These are phyloP conservation scores for Phytophthora rubi DNA, from an alignment of 352 stramenopile genomes.

Conservation along the genomic window DNA sequence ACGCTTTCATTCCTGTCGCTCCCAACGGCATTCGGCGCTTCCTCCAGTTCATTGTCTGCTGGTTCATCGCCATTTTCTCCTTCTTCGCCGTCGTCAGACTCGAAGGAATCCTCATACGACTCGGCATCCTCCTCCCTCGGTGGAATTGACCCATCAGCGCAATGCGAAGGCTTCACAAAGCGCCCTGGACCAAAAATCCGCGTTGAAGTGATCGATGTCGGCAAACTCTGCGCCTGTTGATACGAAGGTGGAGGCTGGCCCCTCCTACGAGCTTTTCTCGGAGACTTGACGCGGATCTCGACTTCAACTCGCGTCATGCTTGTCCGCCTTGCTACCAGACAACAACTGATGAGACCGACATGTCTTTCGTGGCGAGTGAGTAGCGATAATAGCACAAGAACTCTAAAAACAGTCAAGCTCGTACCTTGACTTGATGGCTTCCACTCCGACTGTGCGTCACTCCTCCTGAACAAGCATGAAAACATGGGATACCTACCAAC, in stretches of 20 bases:
- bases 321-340: neutral
- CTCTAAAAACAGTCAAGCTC: constrained; percentile 26
- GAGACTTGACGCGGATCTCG: constrained; percentile 34
- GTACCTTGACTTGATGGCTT: constrained; percentile 4
- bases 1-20: constrained; percentile 5
- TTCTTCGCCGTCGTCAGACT: constrained; percentile 25
- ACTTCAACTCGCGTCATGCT: constrained; percentile 37
- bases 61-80: constrained; percentile 1
- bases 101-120: constrained; percentile 46
- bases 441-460: neutral
- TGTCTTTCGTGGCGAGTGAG: too few relatives aligned
- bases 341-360: constrained; percentile 5
- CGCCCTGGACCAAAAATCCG: neutral
- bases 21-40: neutral
- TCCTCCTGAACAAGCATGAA: constrained; percentile 15
- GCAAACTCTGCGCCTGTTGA: constrained; percentile 43
- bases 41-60: neutral
- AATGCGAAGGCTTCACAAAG: constrained; percentile 6
- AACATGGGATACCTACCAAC: neutral
- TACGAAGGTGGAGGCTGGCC: constrained; percentile 40
- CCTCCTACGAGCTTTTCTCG: constrained; percentile 14
- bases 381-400: constrained; percentile 16
- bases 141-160: neutral
- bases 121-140: constrained; percentile 30
- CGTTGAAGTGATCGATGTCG: neutral